These are phyloP conservation scores for Backusella mclennaniae DNA, from an alignment of 192 early-diverging fungal species.

Conservation along the genomic window DNA sequence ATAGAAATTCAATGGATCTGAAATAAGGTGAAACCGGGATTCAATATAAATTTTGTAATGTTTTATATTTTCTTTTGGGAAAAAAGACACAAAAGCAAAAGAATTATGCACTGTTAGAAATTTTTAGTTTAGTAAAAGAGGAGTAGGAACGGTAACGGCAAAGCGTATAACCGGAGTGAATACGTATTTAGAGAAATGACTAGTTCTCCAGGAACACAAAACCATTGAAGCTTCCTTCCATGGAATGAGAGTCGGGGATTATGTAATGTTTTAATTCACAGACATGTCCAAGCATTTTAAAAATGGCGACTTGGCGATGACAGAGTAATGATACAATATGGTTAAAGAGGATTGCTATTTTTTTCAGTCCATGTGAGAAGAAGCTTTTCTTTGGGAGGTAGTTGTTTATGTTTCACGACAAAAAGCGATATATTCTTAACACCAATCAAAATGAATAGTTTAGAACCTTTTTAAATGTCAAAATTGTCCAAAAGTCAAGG, in stretches of 20 bases:
- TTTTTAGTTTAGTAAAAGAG: neutral
- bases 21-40: neutral
- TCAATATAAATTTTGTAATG: neutral
- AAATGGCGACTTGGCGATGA: neutral
- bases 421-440: neutral
- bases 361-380: neutral
- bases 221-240: neutral
- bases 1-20: neutral
- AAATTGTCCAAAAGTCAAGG: neutral
- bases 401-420: neutral
- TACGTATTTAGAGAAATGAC: neutral
- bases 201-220: neutral
- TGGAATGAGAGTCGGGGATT: neutral
- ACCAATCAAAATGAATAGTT: neutral
- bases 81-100: neutral
- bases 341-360: neutral
- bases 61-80: neutral
- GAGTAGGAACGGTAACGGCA: neutral
- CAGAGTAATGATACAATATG: neutral
- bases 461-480: neutral
- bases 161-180: neutral
- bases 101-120: neutral
- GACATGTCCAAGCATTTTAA: neutral
- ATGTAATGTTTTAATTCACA: neutral
- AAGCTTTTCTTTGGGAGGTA: neutral